These are phyloP conservation scores for Sporothrix schenckii DNA, from an alignment of 2,329 filamentous ascomycete species.

Conservation along the genomic window DNA sequence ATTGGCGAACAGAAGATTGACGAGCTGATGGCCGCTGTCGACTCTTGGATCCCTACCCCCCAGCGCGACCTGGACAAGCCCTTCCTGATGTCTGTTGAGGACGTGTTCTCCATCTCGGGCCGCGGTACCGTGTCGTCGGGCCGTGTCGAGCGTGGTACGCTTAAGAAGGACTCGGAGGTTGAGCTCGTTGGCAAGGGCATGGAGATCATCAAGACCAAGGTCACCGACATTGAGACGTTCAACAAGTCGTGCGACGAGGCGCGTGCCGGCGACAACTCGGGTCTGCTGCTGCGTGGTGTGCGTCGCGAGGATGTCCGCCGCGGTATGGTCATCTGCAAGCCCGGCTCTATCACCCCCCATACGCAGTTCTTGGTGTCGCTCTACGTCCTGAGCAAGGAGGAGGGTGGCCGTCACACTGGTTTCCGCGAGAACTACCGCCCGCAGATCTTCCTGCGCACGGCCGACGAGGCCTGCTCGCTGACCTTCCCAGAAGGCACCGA, in stretches of 20 bases:
- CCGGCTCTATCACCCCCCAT: slow-evolving; percentile 82
- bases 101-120: slow-evolving; percentile 85
- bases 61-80: slow-evolving; percentile 94
- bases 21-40: slow-evolving; percentile 85
- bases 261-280: slow-evolving; percentile 95
- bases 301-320: slow-evolving; percentile 92
- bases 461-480: slow-evolving; percentile 76
- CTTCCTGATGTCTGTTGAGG: slow-evolving; percentile 98
- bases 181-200: slow-evolving; percentile 88
- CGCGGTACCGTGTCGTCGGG: slow-evolving; percentile 97
- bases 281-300: slow-evolving; percentile 91
- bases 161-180: slow-evolving; percentile 93
- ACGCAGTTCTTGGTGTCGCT: slow-evolving; percentile 92
- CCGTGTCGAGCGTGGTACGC: slow-evolving; percentile 90
- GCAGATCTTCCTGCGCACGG: slow-evolving; percentile 93
- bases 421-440: slow-evolving; percentile 97
- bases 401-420: slow-evolving; percentile 94
- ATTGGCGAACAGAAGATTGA: slow-evolving; percentile 89
- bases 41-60: slow-evolving; percentile 95
- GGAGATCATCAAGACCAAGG: slow-evolving; percentile 92
- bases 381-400: slow-evolving; percentile 96
- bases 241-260: slow-evolving; percentile 99
- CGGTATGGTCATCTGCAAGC: slow-evolving; percentile 90
- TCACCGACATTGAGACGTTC: slow-evolving; percentile 99
- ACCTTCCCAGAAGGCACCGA: slow-evolving; percentile 83